Base-by-base conservation (phyloP, 1,139 yeast species). In the Suhomyces bolitotheri region DNA sequence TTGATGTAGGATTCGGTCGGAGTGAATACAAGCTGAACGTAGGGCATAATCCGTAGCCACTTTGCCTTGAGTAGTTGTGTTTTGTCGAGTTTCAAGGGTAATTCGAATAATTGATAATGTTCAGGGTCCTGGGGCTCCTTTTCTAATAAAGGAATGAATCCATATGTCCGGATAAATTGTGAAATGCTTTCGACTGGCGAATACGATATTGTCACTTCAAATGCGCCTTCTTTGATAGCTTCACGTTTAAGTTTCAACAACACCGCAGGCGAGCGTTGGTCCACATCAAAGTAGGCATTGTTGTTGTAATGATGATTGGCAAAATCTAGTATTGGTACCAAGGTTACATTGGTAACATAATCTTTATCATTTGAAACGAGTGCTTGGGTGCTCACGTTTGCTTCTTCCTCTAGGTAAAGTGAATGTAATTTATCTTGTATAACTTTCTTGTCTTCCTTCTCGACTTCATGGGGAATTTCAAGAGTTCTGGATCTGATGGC, bases 261-360 rank as follows among this genome's bases (percentile, higher is more conserved):
- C 3, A 81, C 62, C 38, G 78, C 84, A 2, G 62, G 56, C 3
- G 62, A 68, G 0, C 38, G 27, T 15, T 68, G 60, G 51, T 81
- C 88, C 10, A 80, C 67, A 52, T 82, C 92, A 57, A 80, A 82
- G 45, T 64, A 70, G 0, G 84, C 74, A 53, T 79, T 81, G 31
- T 62, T 58, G 5, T 42, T 24, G 26, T 56, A 60, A 28, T 58
- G 61, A 51, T 82, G 92, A 50, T 82, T 82, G 4, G 75, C 85
- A 64, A 76, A 82, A 53, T 82, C 92, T 22, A 82, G 51, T 1
- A 80, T 45, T 0, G 92, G 89, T 1, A 82, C 86, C 37, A 82
- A 54, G 0, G 86, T 72, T 0, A 79, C 67, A 35, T 76, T 71
- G 5, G 76, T 76, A 7, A 58, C 54, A 44, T 63, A 82, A 31